Conservation (phyloP, 371 early-diverging fungal species). For the Mortierella sp. region DNA sequence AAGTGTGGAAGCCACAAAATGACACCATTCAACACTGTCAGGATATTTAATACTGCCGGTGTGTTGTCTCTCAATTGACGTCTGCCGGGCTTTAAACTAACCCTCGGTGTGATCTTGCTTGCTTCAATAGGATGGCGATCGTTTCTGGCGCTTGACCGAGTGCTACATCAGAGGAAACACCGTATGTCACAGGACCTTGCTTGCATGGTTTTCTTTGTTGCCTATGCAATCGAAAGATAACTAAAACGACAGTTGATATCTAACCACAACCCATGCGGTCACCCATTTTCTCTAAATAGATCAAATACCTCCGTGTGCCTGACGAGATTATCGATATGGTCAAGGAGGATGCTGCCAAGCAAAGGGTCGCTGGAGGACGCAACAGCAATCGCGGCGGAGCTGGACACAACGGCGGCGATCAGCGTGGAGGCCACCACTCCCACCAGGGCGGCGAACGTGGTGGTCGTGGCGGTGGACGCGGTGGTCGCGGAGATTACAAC, state of each 20-base stretch:
- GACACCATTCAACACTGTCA: not conserved
- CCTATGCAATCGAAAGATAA: not conserved
- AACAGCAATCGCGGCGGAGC: conserved; percentile 62
- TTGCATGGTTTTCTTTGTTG: not conserved
- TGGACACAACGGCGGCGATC: conserved; percentile 49
- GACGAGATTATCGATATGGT: conserved; percentile 95
- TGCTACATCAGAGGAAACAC: conserved; percentile 95
- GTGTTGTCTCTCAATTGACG: not conserved
- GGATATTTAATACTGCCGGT: not conserved
- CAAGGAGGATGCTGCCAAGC: conserved; percentile 74
- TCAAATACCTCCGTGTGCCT: conserved; percentile 96
- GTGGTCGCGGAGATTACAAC: conserved; percentile 67
- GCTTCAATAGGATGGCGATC: conserved; percentile 83
- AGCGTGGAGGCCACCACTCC: conserved; percentile 56
- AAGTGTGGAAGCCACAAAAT: not conserved
- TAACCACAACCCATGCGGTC: not conserved
- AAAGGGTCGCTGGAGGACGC: conserved; percentile 57
- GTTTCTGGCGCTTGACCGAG: conserved; percentile 94
- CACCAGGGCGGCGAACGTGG: conserved; percentile 59
- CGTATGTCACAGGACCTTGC: conserved; percentile 27
- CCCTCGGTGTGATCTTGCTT: not conserved
- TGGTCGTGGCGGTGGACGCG: conserved; percentile 70
- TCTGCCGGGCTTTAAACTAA: not conserved
- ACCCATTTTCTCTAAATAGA: conserved; percentile 41
- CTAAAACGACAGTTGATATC: not conserved